Conservation (phyloP, 129 eudicot genomes). For the Solidago caesia region DNA sequence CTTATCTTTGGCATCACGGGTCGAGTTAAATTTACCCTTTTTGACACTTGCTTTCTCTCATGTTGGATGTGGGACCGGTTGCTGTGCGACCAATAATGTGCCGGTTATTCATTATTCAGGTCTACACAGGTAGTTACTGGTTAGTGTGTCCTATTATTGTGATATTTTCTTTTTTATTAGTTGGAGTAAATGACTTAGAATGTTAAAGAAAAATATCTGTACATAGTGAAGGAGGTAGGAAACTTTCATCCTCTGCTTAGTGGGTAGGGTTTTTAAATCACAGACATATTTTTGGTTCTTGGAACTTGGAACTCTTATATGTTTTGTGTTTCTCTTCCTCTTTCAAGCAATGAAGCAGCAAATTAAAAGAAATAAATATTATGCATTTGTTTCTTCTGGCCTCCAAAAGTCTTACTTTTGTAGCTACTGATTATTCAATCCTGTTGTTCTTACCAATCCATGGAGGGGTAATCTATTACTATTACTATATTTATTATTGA, state of each 20-base stretch:
- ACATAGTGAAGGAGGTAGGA: neutral
- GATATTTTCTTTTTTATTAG: neutral
- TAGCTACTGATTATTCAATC: constrained; percentile 13
- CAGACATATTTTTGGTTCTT: neutral
- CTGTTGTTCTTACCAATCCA: neutral
- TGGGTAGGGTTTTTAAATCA: too few relatives aligned
- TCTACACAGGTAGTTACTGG: neutral
- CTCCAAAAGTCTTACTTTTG: constrained; percentile 14
- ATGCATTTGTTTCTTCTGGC: constrained; percentile 16
- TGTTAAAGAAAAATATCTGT: neutral
- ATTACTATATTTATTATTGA: constrained; percentile 1
- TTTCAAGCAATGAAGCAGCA: neutral
- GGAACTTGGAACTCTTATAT: neutral
- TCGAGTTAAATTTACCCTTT: too few relatives aligned
- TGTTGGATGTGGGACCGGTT: too few relatives aligned
- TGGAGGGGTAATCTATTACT: constrained; percentile 13
- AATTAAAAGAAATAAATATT: neutral
- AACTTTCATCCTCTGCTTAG: neutral
- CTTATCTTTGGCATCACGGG: too few relatives aligned
- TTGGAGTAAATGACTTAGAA: neutral
- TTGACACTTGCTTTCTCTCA: too few relatives aligned
- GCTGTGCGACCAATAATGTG: too few relatives aligned
- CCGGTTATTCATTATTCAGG: neutral
- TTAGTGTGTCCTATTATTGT: neutral
- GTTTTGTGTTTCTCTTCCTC: neutral